These are phyloP conservation scores for Candida bentonensis DNA, from an alignment of 805 yeast species.

Conservation along the genomic window DNA sequence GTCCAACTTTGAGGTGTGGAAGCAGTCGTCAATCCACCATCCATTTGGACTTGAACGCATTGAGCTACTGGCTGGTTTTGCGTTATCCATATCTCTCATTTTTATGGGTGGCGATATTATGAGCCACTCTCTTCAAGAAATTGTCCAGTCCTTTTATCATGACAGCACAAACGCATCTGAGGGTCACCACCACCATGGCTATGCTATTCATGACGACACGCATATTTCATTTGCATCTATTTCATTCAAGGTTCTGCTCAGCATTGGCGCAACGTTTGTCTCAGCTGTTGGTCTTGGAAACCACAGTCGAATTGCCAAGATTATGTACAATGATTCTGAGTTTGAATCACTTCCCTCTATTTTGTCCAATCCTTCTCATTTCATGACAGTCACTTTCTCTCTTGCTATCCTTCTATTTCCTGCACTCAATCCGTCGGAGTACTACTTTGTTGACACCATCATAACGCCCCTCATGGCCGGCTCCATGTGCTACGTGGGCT, in stretches of 20 bases:
- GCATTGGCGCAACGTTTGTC: conserved; percentile 19
- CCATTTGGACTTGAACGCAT: conserved; percentile 93
- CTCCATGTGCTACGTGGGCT: conserved; percentile 28
- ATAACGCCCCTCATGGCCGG: conserved; percentile 25
- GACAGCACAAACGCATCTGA: conserved; percentile 27
- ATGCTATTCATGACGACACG: conserved; percentile 18
- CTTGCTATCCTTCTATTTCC: conserved; percentile 19
- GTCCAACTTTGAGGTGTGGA: conserved; percentile 92
- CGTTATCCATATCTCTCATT: conserved; percentile 65
- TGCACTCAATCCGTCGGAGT: conserved; percentile 13
- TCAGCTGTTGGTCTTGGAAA: conserved; percentile 23
- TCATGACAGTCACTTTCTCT: conserved; percentile 21
- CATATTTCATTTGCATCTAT: conserved; percentile 9
- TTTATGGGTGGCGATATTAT: conserved; percentile 85
- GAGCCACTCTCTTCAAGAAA: conserved; percentile 76
- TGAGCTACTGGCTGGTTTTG: conserved; percentile 80
- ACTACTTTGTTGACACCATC: conserved; percentile 18
- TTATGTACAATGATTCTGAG: conserved; percentile 9
- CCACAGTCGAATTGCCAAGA: conserved; percentile 19
- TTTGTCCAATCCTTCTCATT: conserved; percentile 18
- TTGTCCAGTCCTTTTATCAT: conserved; percentile 25
- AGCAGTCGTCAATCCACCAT: conserved; percentile 58
- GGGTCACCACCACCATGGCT: conserved; percentile 13
- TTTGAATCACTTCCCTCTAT: conserved; percentile 9
- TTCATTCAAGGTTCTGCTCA: conserved; percentile 15